Evolutionary conservation across 2,329 filamentous ascomycete species (phyloP).

Genomic region (Macrophomina pseudophaseolina): DNA sequence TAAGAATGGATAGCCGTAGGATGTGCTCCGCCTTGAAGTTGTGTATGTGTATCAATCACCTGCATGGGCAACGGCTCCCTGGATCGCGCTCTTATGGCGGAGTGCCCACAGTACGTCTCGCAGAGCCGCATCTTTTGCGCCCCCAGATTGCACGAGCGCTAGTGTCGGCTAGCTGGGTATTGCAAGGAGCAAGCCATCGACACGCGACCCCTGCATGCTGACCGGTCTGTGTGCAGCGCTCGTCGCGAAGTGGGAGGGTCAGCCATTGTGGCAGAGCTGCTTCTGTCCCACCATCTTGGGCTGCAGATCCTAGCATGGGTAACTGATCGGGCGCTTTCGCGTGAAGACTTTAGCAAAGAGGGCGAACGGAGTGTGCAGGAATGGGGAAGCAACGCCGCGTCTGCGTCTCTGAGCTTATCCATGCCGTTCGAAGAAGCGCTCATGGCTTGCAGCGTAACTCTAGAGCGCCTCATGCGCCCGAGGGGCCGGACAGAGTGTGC

Average conservation of each 20-base stretch:
- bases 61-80: conserved; percentile 16
- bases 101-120: conserved; percentile 13
- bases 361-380: conserved; percentile 15
- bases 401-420: conserved; percentile 13
- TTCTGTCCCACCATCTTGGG: conserved; percentile 22
- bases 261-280: conserved; percentile 24
- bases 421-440: conserved; percentile 9
- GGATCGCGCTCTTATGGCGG: conserved; percentile 24
- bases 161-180: conserved; percentile 18
- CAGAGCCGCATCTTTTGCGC: conserved; percentile 24
- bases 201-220: conserved; percentile 28
- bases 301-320: conserved; percentile 19
- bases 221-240: conserved; percentile 24
- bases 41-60: conserved; percentile 24
- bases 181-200: conserved; percentile 21
- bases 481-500: conserved; percentile 9
- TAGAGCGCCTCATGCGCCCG: conserved; percentile 18
- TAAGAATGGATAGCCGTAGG: conserved; percentile 20
- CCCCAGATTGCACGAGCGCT: conserved; percentile 20
- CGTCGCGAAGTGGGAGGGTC: conserved; percentile 11
- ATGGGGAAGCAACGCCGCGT: conserved; percentile 16
- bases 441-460: conserved; percentile 3
- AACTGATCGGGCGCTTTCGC: conserved; percentile 21
- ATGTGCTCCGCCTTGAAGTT: conserved; percentile 25
- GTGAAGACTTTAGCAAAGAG: conserved; percentile 20